Evolutionary conservation across 768 basidiomycete species (phyloP).

Genomic region (Boletus edulis): DNA sequence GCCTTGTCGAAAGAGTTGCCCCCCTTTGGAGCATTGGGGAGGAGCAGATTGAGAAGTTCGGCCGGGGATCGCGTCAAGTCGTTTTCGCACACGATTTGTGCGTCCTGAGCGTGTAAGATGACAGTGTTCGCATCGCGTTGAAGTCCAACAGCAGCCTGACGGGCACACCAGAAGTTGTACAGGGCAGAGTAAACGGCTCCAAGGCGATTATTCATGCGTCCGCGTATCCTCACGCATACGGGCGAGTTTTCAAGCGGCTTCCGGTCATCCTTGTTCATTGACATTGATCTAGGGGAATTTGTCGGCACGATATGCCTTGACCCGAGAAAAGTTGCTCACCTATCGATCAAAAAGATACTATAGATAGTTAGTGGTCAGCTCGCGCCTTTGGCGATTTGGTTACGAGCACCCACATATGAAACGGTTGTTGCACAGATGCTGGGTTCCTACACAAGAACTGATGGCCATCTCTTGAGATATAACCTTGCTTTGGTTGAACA

Average conservation of each 20-base stretch:
- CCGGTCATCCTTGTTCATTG: slow-evolving; percentile 43
- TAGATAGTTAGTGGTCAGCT: neutral
- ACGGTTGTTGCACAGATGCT: slow-evolving; percentile 34
- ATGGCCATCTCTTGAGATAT: slow-evolving; percentile 58
- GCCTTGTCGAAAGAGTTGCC: slow-evolving; percentile 47
- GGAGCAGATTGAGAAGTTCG: slow-evolving; percentile 40
- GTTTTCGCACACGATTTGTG: slow-evolving; percentile 34
- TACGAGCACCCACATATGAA: slow-evolving; percentile 50
- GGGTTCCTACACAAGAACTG: slow-evolving; percentile 54
- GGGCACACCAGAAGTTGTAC: slow-evolving; percentile 53
- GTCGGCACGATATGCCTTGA: neutral
- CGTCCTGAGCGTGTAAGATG: slow-evolving; percentile 39
- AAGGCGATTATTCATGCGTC: slow-evolving; percentile 44
- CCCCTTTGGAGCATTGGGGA: slow-evolving; percentile 33
- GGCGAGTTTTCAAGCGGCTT: slow-evolving; percentile 40
- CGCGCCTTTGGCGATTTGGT: too few relatives aligned
- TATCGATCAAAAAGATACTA: slow-evolving; percentile 23
- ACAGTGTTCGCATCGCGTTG: slow-evolving; percentile 56
- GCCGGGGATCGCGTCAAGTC: slow-evolving; percentile 44
- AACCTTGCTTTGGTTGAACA: slow-evolving; percentile 33
- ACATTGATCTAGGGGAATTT: slow-evolving; percentile 40
- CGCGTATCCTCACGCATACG: slow-evolving; percentile 28
- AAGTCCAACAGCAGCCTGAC: slow-evolving; percentile 35
- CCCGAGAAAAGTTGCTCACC: neutral
- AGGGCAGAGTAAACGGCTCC: slow-evolving; percentile 57